Conservation (phyloP, 1,284 basidiomycete genomes). For the Dichomitus squalens region DNA sequence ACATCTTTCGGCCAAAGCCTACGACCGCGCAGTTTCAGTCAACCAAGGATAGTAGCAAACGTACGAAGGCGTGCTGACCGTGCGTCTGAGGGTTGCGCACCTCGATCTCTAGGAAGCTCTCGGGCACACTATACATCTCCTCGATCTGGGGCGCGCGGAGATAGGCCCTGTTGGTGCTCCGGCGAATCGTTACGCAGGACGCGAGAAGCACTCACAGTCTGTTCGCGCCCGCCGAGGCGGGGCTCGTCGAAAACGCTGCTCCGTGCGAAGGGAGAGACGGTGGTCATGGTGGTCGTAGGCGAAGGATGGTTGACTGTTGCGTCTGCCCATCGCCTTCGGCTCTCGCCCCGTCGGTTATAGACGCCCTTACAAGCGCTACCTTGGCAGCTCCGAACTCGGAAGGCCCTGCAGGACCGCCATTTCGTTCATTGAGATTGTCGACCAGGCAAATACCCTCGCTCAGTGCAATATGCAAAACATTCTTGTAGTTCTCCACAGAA, state of each 20-base stretch:
- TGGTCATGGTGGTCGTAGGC: constrained; percentile 45
- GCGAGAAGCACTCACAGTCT: constrained; percentile 64
- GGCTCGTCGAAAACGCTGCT: constrained; percentile 76
- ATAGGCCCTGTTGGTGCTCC: not conserved
- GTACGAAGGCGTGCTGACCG: constrained; percentile 51
- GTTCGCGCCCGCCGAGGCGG: constrained; percentile 69
- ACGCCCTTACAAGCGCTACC: not conserved
- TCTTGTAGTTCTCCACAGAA: no score
- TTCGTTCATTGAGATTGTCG: no score
- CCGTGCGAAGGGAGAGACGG: constrained; percentile 81
- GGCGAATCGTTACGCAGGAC: not conserved
- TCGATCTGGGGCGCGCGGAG: constrained; percentile 67
- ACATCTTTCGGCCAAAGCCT: constrained; percentile 98
- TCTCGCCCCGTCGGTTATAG: constrained; percentile 1
- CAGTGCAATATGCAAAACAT: no score
- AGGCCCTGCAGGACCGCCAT: no score
- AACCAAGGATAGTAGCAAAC: not conserved
- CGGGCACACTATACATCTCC: constrained; percentile 97
- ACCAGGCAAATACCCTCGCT: no score
- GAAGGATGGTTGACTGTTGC: constrained; percentile 6
- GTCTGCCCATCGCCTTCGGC: not conserved
- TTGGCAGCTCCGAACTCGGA: no score
- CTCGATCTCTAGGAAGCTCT: constrained; percentile 98
- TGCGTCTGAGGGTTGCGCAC: constrained; percentile 97
- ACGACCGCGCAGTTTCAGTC: not conserved